Percentiles rank a stretch among this genome's conserved stretches.
Evolutionary conservation across 2,329 filamentous ascomycete genomes (phyloP).

Genomic region (Macroventuria anomochaeta): DNA sequence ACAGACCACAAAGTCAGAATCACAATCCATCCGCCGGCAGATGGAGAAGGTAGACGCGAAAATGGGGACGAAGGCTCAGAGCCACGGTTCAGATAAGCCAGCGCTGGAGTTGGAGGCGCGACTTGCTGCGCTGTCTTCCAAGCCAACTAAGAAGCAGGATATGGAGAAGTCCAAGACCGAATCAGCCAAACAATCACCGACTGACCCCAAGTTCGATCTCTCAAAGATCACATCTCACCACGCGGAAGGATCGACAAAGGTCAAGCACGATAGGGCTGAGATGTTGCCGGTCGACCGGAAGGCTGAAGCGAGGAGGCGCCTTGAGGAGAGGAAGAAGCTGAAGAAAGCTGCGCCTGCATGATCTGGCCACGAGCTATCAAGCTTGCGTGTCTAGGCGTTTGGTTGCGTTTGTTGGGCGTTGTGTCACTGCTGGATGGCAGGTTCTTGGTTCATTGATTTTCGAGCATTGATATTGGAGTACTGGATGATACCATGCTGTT

Average conservation of each 20-base stretch:
- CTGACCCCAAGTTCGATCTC: constrained; percentile 30
- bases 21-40: constrained; percentile 3
- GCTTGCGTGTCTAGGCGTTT: neutral
- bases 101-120: constrained; percentile 8
- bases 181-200: constrained; percentile 3
- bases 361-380: neutral
- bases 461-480: constrained; percentile 23
- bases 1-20: constrained; percentile 1
- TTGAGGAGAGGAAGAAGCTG: constrained; percentile 37
- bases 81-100: neutral
- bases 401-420: constrained; percentile 1
- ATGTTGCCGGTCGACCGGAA: constrained; percentile 34
- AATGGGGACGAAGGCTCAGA: neutral
- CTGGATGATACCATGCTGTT: constrained; percentile 31
- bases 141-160: neutral
- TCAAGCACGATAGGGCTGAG: constrained; percentile 28
- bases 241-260: constrained; percentile 30
- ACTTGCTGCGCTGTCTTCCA: constrained; percentile 10
- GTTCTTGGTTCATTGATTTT: neutral
- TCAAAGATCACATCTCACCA: constrained; percentile 34
- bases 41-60: constrained; percentile 16
- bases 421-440: neutral
- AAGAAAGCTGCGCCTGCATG: constrained; percentile 26
- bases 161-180: neutral
- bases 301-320: constrained; percentile 33